Conservation (phyloP, 2,329 filamentous ascomycete genomes). For the Clathrospora elynae region DNA sequence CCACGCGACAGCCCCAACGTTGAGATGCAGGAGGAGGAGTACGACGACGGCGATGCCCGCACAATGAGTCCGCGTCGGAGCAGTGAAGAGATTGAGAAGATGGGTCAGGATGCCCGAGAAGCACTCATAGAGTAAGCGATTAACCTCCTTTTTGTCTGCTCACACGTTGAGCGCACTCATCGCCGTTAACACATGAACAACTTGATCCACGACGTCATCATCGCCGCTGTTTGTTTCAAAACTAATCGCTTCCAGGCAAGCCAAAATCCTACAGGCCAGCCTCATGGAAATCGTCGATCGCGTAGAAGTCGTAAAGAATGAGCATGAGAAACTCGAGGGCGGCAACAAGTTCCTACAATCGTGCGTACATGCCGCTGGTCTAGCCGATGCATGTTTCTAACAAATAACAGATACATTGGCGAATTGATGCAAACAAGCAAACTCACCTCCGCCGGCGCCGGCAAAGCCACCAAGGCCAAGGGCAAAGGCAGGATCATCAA, state of each 20-base stretch:
- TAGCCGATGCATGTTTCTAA: conserved; percentile 18
- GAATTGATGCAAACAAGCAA: conserved; percentile 83
- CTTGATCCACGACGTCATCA: not conserved
- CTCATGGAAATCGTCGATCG: conserved; percentile 88
- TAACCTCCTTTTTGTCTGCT: not conserved
- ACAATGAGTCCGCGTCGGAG: conserved; percentile 94
- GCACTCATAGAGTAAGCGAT: conserved; percentile 64
- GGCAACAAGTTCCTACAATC: conserved; percentile 94
- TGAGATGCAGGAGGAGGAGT: conserved; percentile 73
- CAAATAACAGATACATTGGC: conserved; percentile 78
- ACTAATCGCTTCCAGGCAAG: conserved; percentile 66
- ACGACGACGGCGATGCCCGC: conserved; percentile 85
- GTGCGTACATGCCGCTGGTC: conserved; percentile 44
- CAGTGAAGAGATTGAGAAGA: conserved; percentile 85
- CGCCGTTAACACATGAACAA: not conserved
- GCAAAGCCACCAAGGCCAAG: conserved; percentile 57
- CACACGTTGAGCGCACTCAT: not conserved
- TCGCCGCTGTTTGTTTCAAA: conserved; percentile 8
- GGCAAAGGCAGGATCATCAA: conserved; percentile 46
- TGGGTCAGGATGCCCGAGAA: conserved; percentile 79
- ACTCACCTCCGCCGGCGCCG: conserved; percentile 59
- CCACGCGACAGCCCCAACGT: conserved; percentile 75
- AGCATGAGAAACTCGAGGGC: conserved; percentile 94
- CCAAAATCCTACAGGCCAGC: conserved; percentile 84
- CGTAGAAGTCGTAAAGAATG: conserved; percentile 90